Evolutionary conservation across 2,329 filamentous ascomycete species (phyloP), one percentile per base, ranked within the genome.

Genomic region (Trichoderma lentiforme): DNA sequence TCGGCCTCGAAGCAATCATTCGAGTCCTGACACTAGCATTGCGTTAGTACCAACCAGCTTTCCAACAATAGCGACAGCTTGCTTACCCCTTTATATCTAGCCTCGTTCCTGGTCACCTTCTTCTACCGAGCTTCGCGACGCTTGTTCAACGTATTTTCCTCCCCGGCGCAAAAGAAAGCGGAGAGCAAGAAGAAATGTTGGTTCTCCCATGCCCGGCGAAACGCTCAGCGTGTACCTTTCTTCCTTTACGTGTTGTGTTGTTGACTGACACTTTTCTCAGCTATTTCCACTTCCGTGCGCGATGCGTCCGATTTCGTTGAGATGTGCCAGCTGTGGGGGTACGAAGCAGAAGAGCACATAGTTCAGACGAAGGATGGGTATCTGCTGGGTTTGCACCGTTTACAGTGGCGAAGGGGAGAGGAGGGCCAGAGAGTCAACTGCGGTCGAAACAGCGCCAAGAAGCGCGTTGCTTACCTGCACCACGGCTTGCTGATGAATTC

Each of bases 401-500:
- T 99, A 61, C 93, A 93, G 24, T 97, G 92, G 88, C 89, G 88
- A 72, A 92, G 90, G 76, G 94, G 93, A 12, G 94, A 97, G 80
- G 93, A 96, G 79, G 89, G 90, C n/a, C 83, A 86, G 69, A 89
- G 89, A 74, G 92, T 97, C 77, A 98, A 98, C 79, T 84, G 86
- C 65, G 92, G 92, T 0, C 86, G 86, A 1, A 86, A 87, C 43
- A 91, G 91, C 77, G 76, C 92, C 32, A 88, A 87, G 81, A 98
- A 98, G 84, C 92, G 91, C 76, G 93, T 98, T 63, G 91, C 96
- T 7, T 99, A 98, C 80, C 85, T 99, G 74, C 96, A 99, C 79
- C 96, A 99, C 81, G 96, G 95, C 9, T 87, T 99, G 72, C 88
- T 99, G 79, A 99, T 99, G 96, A 98, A 98, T 82, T 97, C 94